Percentiles rank a stretch among this genome's conserved stretches.
These are phyloP conservation scores for Exophiala sideris DNA, from an alignment of 2,329 filamentous ascomycete species.

Conservation along the genomic window DNA sequence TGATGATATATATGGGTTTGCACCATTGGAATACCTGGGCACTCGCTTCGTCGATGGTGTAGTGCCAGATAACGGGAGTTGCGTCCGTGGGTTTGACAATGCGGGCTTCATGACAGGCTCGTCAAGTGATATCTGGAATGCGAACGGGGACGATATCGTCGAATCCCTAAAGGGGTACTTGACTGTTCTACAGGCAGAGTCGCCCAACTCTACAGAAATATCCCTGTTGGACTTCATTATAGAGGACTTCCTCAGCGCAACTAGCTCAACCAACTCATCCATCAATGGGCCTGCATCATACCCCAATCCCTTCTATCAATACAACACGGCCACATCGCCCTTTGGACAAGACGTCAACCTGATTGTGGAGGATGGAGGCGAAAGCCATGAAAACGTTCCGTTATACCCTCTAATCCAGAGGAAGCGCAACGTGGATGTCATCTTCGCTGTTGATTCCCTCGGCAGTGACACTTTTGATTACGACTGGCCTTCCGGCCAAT, in stretches of 20 bases:
- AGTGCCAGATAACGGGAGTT: slow-evolving; percentile 55
- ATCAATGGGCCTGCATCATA: slow-evolving; percentile 70
- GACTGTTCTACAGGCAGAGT: too few relatives aligned
- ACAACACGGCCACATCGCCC: slow-evolving; percentile 57
- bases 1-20: slow-evolving; percentile 67
- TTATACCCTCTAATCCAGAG: slow-evolving; percentile 73
- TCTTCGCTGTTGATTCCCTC: slow-evolving; percentile 70
- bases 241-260: too few relatives aligned
- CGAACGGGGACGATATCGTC: too few relatives aligned
- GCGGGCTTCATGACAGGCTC: slow-evolving; percentile 81
- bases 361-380: slow-evolving; percentile 72
- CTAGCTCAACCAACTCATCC: too few relatives aligned
- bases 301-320: slow-evolving; percentile 72
- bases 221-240: too few relatives aligned
- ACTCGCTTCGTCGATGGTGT: slow-evolving; percentile 66
- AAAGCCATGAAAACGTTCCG: slow-evolving; percentile 74
- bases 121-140: slow-evolving; percentile 60
- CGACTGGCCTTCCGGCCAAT: slow-evolving; percentile 73
- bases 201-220: too few relatives aligned
- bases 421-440: slow-evolving; percentile 66
- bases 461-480: slow-evolving; percentile 63
- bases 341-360: slow-evolving; percentile 54
- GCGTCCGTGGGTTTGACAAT: slow-evolving; percentile 77
- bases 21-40: slow-evolving; percentile 66
- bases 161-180: too few relatives aligned